These are phyloP conservation scores for Leccinum sublutescens DNA, from an alignment of 768 basidiomycete genomes.

Conservation along the genomic window DNA sequence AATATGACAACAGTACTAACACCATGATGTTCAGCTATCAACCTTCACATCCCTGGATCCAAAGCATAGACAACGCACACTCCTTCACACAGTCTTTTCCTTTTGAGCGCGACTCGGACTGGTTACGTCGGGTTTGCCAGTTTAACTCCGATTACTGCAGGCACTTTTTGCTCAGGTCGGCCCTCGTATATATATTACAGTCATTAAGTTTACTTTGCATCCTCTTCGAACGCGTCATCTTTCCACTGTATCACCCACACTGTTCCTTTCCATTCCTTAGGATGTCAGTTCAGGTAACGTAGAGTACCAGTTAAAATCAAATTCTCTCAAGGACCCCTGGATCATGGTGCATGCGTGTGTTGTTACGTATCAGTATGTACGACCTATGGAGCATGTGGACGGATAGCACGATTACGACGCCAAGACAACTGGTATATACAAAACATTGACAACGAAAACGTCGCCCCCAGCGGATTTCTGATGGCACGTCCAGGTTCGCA, in stretches of 20 bases:
- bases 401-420: not conserved
- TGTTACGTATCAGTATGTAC: not conserved
- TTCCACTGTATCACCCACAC: constrained; percentile 34
- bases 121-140: constrained; percentile 4
- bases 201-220: constrained; percentile 37
- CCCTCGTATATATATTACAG: constrained; percentile 33
- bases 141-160: not conserved
- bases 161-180: constrained; percentile 24
- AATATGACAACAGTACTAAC: constrained; percentile 5
- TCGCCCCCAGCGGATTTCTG: not conserved
- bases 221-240: constrained; percentile 24
- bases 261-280: constrained; percentile 11
- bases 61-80: constrained; percentile 51
- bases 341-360: not conserved
- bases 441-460: not conserved
- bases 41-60: constrained; percentile 82
- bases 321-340: not conserved
- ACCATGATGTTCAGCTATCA: constrained; percentile 58
- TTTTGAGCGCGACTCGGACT: constrained; percentile 4
- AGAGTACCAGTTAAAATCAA: constrained; percentile 19
- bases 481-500: not conserved
- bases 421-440: not conserved
- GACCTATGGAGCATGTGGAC: not conserved
- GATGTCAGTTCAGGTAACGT: constrained; percentile 26
- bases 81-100: constrained; percentile 4